Conservation (phyloP, 1,284 basidiomycete species). For the Erythrobasidium hasegawianum region DNA sequence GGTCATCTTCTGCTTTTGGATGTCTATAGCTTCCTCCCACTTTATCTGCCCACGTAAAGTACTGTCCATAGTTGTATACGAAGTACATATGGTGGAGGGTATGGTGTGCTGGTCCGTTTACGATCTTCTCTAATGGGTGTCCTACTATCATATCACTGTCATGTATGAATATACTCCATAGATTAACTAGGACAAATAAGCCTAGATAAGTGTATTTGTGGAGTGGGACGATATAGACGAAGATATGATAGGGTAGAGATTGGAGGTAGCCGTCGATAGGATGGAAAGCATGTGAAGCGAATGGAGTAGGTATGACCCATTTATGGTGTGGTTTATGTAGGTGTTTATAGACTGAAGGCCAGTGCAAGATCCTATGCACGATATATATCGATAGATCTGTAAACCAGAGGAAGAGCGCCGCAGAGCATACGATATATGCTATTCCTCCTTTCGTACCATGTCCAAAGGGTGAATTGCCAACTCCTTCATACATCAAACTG, state of each 20-base stretch:
- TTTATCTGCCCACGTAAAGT: constrained; percentile 94
- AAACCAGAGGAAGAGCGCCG: constrained; percentile 68
- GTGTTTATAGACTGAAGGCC: constrained; percentile 80
- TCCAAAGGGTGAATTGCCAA: constrained; percentile 55
- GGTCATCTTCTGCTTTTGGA: constrained; percentile 77
- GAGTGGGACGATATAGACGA: constrained; percentile 85
- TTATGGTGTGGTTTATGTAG: constrained; percentile 77
- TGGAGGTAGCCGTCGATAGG: constrained; percentile 91
- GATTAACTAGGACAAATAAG: constrained; percentile 82
- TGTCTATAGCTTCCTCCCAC: constrained; percentile 80
- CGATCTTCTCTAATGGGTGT: constrained; percentile 80
- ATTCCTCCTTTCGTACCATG: constrained; percentile 52
- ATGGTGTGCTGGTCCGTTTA: constrained; percentile 97
- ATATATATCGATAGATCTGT: constrained; percentile 92
- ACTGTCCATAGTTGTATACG: constrained; percentile 53
- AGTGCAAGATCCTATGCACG: constrained; percentile 87
- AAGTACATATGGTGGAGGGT: constrained; percentile 68
- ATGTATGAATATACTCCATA: constrained; percentile 93
- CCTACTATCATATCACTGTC: constrained; percentile 99
- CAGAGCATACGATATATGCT: constrained; percentile 48
- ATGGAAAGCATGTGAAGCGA: constrained; percentile 96
- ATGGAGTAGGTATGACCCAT: constrained; percentile 97
- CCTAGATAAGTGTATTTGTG: constrained; percentile 76
- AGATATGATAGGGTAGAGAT: constrained; percentile 90
- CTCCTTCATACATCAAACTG: constrained; percentile 70